A percentile compares a stretch with the other conserved stretches of the same genome.
Conservation (phyloP, 192 early-diverging fungal genomes). For the Backusella psychrophila region DNA sequence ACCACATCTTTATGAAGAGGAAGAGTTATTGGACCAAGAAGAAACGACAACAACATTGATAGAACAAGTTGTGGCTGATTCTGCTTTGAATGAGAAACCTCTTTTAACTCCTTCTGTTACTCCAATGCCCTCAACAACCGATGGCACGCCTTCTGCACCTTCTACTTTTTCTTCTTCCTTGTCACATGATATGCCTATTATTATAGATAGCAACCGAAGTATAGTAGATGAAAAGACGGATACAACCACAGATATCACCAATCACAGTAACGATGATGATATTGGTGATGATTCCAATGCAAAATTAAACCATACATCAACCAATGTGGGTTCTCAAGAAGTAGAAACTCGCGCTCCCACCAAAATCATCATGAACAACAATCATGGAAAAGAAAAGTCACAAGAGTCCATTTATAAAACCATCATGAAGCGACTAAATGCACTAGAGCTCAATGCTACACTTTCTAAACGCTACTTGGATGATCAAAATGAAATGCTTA, state of each 20-base stretch:
- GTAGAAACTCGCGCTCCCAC: background rate
- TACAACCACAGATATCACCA: background rate
- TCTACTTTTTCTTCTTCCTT: background rate
- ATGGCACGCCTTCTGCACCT: background rate
- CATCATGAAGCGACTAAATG: conserved; percentile 79
- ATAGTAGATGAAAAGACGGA: background rate
- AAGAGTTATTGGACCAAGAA: background rate
- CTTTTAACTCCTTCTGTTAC: background rate
- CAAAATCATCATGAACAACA: background rate
- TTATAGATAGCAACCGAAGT: background rate
- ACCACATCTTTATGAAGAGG: background rate
- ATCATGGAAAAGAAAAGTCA: conserved; percentile 32
- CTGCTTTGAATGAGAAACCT: background rate
- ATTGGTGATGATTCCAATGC: background rate
- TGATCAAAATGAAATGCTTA: conserved; percentile 71
- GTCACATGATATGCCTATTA: background rate
- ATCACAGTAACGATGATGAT: background rate
- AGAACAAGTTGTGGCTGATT: background rate
- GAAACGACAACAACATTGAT: background rate
- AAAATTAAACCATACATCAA: background rate
- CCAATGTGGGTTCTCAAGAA: background rate
- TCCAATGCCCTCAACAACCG: background rate
- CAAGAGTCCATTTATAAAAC: conserved; percentile 90
- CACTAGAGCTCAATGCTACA: conserved; percentile 82
- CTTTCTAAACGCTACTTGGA: conserved; percentile 72